A percentile compares a stretch with the other conserved stretches of the same genome.
Conservation (phyloP, 306 rosid genomes). For the Castanopsis chinensis region DNA sequence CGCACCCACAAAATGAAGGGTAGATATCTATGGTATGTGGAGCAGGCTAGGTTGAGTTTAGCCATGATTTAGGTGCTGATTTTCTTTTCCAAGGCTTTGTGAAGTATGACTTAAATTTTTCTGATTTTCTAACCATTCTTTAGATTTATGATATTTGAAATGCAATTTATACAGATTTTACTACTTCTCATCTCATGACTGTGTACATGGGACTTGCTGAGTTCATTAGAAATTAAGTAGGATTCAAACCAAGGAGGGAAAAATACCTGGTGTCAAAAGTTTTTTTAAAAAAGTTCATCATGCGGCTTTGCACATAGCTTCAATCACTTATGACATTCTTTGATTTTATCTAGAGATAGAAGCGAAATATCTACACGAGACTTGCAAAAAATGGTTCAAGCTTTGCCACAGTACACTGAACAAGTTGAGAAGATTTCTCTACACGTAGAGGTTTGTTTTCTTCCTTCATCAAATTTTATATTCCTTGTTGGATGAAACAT, state of each 20-base stretch:
- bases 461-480: background rate
- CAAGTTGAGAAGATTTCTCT: slow-evolving; percentile 92
- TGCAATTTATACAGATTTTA: background rate
- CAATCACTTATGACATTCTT: slow-evolving; percentile 17
- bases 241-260: background rate
- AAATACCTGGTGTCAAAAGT: background rate
- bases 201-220: background rate
- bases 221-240: background rate
- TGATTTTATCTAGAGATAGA: slow-evolving; percentile 63
- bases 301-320: background rate
- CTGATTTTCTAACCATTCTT: background rate
- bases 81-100: background rate
- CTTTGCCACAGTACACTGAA: slow-evolving; percentile 93
- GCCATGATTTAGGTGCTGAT: background rate
- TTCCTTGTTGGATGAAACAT: background rate
- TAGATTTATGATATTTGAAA: background rate
- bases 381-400: slow-evolving; percentile 97
- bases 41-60: background rate
- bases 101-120: background rate
- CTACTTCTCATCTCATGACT: background rate
- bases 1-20: background rate
- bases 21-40: background rate
- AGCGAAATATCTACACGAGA: slow-evolving; percentile 83
- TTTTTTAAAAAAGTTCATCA: background rate
- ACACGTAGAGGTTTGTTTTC: slow-evolving; percentile 78